These are phyloP conservation scores for Agaricales sp. DNA, from an alignment of 1,284 basidiomycete genomes.

Conservation along the genomic window DNA sequence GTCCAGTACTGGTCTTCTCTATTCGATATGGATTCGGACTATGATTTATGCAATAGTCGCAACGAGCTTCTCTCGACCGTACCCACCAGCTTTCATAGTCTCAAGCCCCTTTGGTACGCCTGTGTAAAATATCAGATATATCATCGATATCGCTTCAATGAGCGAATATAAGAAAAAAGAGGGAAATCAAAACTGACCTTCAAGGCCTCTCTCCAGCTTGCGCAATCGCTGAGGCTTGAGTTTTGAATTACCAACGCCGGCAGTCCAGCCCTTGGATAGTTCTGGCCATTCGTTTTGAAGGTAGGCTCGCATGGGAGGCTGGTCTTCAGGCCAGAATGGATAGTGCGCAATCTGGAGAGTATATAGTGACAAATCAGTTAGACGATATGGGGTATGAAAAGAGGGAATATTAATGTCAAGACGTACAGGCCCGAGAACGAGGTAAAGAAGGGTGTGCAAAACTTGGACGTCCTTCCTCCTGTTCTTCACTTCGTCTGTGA, in stretches of 20 bases:
- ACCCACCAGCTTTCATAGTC: neutral
- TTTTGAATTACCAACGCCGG: neutral
- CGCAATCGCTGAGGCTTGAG: neutral
- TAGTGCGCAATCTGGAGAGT: too few relatives aligned
- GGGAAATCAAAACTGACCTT: neutral
- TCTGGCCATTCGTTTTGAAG: neutral
- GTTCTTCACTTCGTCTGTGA: neutral
- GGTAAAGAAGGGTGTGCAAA: neutral
- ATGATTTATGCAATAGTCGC: neutral
- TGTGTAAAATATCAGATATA: too few relatives aligned
- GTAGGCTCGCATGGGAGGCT: neutral
- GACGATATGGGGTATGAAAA: too few relatives aligned
- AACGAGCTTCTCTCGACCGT: conserved; percentile 1
- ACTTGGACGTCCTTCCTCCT: neutral
- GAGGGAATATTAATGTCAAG: too few relatives aligned
- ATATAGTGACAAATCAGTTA: too few relatives aligned
- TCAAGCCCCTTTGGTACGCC: neutral
- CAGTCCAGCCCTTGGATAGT: neutral
- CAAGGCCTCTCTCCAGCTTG: neutral
- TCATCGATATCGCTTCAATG: neutral
- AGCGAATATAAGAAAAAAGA: neutral
- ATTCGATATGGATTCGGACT: neutral
- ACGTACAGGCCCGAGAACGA: neutral
- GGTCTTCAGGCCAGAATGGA: neutral
- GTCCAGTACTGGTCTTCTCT: too few relatives aligned